Evolutionary conservation across 208 protist species (phyloP).

Genomic region (Trypanosoma vivax): DNA sequence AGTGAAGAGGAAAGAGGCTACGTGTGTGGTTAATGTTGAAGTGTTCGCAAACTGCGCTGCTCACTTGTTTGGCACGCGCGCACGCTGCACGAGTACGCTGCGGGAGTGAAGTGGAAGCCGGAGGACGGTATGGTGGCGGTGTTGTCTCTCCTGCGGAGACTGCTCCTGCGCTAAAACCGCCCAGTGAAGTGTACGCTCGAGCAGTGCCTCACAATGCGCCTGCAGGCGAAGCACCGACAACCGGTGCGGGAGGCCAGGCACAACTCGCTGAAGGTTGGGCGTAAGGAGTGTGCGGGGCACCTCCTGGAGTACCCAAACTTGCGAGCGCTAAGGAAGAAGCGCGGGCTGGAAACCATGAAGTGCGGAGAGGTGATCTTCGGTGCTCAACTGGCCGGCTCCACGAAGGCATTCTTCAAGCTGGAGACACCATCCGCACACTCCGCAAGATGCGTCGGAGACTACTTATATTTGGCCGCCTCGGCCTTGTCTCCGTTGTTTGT

Average conservation of each 20-base stretch:
- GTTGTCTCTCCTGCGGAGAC: no score
- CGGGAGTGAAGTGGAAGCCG: neutral
- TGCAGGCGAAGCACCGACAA: neutral
- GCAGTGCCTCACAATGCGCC: no score
- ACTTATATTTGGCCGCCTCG: no score
- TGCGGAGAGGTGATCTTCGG: neutral
- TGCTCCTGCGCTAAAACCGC: no score
- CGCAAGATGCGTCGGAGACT: no score
- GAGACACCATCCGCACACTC: neutral
- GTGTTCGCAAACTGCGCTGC: neutral
- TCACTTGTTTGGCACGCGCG: constrained; percentile 5
- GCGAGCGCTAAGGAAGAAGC: neutral
- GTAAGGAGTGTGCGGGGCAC: constrained; percentile 1
- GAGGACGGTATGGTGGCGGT: no score
- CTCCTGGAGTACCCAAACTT: constrained; percentile 1
- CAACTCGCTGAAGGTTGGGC: neutral
- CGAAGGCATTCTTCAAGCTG: constrained; percentile 2
- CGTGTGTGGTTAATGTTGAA: neutral
- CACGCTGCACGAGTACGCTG: neutral
- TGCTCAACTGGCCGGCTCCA: neutral
- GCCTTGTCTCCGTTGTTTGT: no score
- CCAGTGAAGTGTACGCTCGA: no score
- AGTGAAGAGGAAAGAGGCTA: neutral
- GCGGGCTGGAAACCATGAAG: neutral
- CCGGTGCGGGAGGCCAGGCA: neutral